These are phyloP conservation scores for Saturnispora dispora DNA, from an alignment of 805 yeast genomes.

Conservation along the genomic window DNA sequence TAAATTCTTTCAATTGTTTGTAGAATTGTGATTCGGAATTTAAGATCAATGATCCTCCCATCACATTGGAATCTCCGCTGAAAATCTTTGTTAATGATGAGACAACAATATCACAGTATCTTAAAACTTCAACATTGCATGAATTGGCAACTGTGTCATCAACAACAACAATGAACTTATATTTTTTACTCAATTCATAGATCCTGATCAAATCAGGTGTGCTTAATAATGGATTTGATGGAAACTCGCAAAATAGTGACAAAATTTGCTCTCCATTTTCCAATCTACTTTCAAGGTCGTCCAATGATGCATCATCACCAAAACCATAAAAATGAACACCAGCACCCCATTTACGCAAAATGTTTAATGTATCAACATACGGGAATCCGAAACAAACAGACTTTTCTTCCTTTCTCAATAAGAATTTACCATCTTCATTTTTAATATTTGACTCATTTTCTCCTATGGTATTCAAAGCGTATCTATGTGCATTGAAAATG, in stretches of 20 bases:
- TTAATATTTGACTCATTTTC: conserved; percentile 9
- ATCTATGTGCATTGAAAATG: conserved; percentile 70
- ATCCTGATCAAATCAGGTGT: conserved; percentile 71
- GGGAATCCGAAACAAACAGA: conserved; percentile 96
- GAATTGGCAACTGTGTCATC: conserved; percentile 96
- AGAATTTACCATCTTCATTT: conserved; percentile 10
- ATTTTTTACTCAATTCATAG: conserved; percentile 55
- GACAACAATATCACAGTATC: conserved; percentile 79
- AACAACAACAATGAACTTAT: conserved; percentile 68
- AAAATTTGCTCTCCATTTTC: conserved; percentile 57
- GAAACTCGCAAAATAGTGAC: conserved; percentile 85
- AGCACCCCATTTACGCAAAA: conserved; percentile 82
- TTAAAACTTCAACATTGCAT: conserved; percentile 70
- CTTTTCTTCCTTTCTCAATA: conserved; percentile 29
- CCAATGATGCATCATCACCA: conserved; percentile 66
- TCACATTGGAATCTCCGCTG: conserved; percentile 89
- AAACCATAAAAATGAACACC: conserved; percentile 81
- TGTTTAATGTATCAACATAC: conserved; percentile 83
- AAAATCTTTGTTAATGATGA: conserved; percentile 87
- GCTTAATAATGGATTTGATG: conserved; percentile 85
- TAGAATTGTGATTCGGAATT: conserved; percentile 56
- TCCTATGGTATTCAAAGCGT: conserved; percentile 23
- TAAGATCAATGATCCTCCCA: conserved; percentile 84
- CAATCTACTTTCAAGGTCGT: conserved; percentile 53
- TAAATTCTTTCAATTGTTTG: conserved; percentile 38